These are phyloP conservation scores for Fistulinella prunicolor DNA, from an alignment of 768 basidiomycete genomes.

Conservation along the genomic window DNA sequence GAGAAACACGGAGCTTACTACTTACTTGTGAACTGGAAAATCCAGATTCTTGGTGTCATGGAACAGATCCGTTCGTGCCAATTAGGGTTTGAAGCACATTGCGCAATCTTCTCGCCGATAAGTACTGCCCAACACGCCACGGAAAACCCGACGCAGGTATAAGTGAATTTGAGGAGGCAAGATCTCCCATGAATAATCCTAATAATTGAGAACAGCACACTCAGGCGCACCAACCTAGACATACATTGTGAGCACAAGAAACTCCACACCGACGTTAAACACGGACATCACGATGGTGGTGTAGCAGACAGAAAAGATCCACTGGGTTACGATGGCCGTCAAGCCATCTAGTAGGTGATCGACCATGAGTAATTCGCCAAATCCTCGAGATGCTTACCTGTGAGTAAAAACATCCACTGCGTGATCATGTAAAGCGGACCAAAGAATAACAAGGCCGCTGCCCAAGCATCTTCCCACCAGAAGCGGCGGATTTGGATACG, in stretches of 20 bases:
- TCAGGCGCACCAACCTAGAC: no score
- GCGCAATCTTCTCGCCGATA: neutral
- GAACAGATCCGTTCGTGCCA: neutral
- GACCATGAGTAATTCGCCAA: neutral
- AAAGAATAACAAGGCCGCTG: constrained; percentile 7
- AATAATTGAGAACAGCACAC: constrained; percentile 12
- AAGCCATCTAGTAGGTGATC: constrained; percentile 6
- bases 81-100: neutral
- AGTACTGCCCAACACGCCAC: constrained; percentile 1
- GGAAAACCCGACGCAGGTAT: neutral
- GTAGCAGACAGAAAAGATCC: constrained; percentile 11
- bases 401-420: constrained; percentile 7
- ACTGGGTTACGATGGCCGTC: constrained; percentile 4
- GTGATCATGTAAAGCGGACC: constrained; percentile 11
- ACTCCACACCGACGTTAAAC: neutral
- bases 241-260: neutral
- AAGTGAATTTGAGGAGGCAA: neutral
- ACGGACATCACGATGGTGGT: constrained; percentile 9
- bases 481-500: constrained; percentile 15
- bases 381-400: constrained; percentile 1
- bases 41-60: neutral
- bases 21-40: constrained; percentile 1
- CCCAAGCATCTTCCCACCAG: constrained; percentile 9
- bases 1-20: neutral
- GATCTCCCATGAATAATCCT: neutral